Percentiles rank a stretch among this genome's conserved stretches.
Evolutionary conservation across 306 rosid genomes (phyloP).

Genomic region (Vicia villosa): DNA sequence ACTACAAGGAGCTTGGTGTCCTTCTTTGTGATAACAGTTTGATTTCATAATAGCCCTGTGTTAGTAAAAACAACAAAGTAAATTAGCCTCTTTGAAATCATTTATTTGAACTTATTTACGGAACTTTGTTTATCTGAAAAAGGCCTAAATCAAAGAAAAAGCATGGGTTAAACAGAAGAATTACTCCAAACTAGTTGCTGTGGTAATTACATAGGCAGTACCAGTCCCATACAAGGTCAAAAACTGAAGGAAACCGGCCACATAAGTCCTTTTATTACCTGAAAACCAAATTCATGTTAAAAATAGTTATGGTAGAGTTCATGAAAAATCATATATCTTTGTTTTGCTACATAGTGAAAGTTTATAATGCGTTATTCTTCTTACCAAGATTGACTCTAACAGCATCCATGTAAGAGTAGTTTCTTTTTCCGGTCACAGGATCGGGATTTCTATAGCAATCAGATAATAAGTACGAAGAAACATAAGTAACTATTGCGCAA

Average conservation of each 20-base stretch:
- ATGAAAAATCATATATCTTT: background rate
- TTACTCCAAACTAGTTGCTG: slow-evolving; percentile 69
- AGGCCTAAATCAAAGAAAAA: no score
- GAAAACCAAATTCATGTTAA: slow-evolving; percentile 41
- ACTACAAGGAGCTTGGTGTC: slow-evolving; percentile 65
- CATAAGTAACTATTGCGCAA: slow-evolving; percentile 56
- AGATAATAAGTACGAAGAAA: slow-evolving; percentile 59
- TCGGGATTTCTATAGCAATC: slow-evolving; percentile 78
- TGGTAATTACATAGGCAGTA: slow-evolving; percentile 67
- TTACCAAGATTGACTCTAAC: slow-evolving; percentile 68
- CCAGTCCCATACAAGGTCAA: slow-evolving; percentile 62
- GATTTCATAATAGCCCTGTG: slow-evolving; percentile 73
- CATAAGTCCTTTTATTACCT: slow-evolving; percentile 55
- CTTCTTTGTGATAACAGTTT: slow-evolving; percentile 76
- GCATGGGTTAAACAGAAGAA: slow-evolving; percentile 10
- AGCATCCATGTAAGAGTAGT: slow-evolving; percentile 66
- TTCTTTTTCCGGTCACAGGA: slow-evolving; percentile 64
- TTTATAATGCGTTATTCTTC: slow-evolving; percentile 1
- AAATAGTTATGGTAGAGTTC: slow-evolving; percentile 7
- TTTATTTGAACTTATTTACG: background rate
- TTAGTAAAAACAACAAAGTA: background rate
- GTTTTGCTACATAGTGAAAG: background rate
- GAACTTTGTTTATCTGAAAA: no score
- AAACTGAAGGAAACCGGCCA: slow-evolving; percentile 62
- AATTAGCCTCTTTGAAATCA: background rate